phyloP scores from a whole-genome alignment of 345 rosid genomes.

The Eucalyptus curtisii region DNA sequence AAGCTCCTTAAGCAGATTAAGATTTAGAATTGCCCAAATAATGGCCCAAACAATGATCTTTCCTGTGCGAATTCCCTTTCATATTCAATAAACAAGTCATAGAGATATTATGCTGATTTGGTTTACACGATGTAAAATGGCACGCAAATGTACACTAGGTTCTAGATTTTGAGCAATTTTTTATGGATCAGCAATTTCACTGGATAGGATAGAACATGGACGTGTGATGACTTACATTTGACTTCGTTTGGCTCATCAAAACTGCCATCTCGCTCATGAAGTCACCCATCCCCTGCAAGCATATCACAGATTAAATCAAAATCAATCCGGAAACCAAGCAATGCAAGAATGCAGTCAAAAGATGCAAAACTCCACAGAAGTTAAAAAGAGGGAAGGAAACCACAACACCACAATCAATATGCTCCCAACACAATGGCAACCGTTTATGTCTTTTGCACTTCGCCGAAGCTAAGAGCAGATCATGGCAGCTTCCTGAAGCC shows the following conservation, averaged over 20 bases:
- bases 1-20: neutral
- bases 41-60: neutral
- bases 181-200: neutral
- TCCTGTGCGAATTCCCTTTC: neutral
- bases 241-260: constrained; percentile 75
- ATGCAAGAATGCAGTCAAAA: neutral
- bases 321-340: neutral
- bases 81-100: neutral
- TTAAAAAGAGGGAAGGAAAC: neutral
- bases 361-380: neutral
- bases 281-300: constrained; percentile 81
- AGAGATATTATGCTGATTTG: neutral
- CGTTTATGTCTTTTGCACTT: neutral
- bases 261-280: constrained; percentile 78
- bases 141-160: neutral
- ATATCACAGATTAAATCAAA: neutral
- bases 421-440: neutral
- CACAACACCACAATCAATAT: neutral
- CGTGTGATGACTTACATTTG: constrained; percentile 30
- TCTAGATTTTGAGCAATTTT: neutral
- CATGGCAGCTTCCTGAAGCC: neutral
- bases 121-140: neutral
- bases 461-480: neutral
- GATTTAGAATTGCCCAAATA: neutral
- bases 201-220: neutral